Conservation (phyloP, 352 stramenopile genomes). For the Phytophthora megakarya region DNA sequence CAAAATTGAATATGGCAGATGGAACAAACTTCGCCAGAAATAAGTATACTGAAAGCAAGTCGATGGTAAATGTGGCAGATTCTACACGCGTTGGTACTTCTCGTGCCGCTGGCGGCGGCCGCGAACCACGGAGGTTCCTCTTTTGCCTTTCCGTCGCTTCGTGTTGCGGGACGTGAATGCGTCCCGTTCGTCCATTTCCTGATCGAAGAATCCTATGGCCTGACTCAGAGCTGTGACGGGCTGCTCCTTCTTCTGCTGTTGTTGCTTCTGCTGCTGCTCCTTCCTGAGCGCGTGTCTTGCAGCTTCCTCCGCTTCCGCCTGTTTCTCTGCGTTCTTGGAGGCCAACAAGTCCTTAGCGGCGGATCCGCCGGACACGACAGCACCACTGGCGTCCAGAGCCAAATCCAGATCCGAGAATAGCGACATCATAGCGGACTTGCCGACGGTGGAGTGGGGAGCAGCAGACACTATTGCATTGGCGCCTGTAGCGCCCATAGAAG, state of each 20-base stretch:
- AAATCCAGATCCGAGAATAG: conserved; percentile 65
- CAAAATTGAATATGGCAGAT: background rate
- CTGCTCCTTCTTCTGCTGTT: conserved; percentile 34
- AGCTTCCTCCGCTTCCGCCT: conserved; percentile 36
- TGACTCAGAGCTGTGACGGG: conserved; percentile 59
- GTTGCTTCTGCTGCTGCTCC: conserved; percentile 35
- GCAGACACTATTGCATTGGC: conserved; percentile 3
- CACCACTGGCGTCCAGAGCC: conserved; percentile 39
- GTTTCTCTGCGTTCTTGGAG: conserved; percentile 50
- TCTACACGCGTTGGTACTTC: conserved; percentile 68
- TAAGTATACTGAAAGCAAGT: conserved; percentile 19
- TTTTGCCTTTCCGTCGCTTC: conserved; percentile 48
- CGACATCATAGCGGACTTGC: conserved; percentile 50
- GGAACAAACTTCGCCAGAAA: background rate
- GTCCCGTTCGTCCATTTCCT: conserved; percentile 47
- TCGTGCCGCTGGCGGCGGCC: conserved; percentile 61
- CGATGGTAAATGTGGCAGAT: background rate
- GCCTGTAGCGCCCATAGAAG: conserved; percentile 24
- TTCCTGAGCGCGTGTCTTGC: conserved; percentile 37
- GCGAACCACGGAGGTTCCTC: conserved; percentile 34
- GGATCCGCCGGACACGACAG: conserved; percentile 30
- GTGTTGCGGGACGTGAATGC: conserved; percentile 45
- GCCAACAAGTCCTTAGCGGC: conserved; percentile 60
- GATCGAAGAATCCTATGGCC: conserved; percentile 63
- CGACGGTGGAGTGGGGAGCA: conserved; percentile 3